Evolutionary conservation across 2,329 filamentous ascomycete species (phyloP).

Genomic region (Pseudogymnoascus sp.): DNA sequence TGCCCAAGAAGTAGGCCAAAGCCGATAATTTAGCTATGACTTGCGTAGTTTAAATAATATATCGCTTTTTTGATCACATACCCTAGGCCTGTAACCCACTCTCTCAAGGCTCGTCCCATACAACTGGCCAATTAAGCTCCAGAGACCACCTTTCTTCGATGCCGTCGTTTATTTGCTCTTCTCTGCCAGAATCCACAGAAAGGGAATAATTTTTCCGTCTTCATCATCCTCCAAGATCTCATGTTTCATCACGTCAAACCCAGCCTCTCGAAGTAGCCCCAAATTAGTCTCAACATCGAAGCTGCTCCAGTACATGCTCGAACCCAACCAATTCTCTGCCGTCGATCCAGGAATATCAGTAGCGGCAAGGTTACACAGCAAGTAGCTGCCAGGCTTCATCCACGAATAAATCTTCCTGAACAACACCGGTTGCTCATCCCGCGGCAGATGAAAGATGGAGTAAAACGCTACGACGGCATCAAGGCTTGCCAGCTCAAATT

Average conservation of each 20-base stretch:
- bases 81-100: not conserved
- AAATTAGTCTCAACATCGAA: slow-evolving; percentile 8
- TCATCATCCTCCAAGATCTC: slow-evolving; percentile 11
- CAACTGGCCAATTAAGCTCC: not conserved
- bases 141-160: not conserved
- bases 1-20: not conserved
- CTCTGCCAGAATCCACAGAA: slow-evolving; percentile 11
- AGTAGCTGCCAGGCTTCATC: slow-evolving; percentile 34
- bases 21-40: not conserved
- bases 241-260: slow-evolving; percentile 2
- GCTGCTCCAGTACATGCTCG: slow-evolving; percentile 13
- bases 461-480: slow-evolving; percentile 36
- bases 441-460: slow-evolving; percentile 36
- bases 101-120: not conserved
- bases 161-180: not conserved
- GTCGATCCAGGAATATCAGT: slow-evolving; percentile 15
- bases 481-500: slow-evolving; percentile 27
- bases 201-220: slow-evolving; percentile 8
- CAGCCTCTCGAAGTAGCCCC: slow-evolving; percentile 1
- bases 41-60: not conserved
- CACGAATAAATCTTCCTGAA: slow-evolving; percentile 30
- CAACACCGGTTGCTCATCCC: slow-evolving; percentile 32
- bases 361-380: slow-evolving; percentile 33
- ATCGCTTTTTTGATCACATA: not conserved
- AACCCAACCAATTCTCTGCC: slow-evolving; percentile 27